Evolutionary conservation across 2,329 filamentous ascomycete species (phyloP).

Genomic region (Drechslera avenae): DNA sequence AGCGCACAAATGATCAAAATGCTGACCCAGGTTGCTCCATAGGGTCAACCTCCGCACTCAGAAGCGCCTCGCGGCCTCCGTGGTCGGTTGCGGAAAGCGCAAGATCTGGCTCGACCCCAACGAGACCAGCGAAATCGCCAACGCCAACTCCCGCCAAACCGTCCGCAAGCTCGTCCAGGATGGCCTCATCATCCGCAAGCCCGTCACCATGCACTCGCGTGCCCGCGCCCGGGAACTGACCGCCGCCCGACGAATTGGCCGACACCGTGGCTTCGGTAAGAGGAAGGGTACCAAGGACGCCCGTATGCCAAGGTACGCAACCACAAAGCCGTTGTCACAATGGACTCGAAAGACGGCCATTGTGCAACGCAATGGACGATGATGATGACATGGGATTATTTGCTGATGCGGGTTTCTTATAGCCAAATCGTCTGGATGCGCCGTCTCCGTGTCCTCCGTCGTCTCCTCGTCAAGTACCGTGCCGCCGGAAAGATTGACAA

Average conservation of each 20-base stretch:
- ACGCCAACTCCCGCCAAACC: conserved; percentile 99
- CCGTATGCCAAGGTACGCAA: conserved; percentile 92
- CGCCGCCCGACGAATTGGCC: conserved; percentile 89
- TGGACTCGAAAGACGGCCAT: conserved; percentile 7
- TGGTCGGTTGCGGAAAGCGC: conserved; percentile 98
- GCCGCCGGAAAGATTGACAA: conserved; percentile 99
- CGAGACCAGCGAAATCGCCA: conserved; percentile 98
- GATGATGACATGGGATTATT: conserved; percentile 23
- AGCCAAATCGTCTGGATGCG: conserved; percentile 99
- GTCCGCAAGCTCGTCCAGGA: conserved; percentile 99
- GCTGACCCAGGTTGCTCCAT: conserved; percentile 43
- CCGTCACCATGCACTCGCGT: conserved; percentile 99
- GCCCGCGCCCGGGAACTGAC: conserved; percentile 94
- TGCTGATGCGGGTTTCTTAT: conserved; percentile 48
- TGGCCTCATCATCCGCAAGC: conserved; percentile 99
- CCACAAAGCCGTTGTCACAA: conserved; percentile 23
- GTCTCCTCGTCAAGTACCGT: conserved; percentile 99
- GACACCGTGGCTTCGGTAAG: conserved; percentile 99
- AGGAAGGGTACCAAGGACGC: conserved; percentile 99
- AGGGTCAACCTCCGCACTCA: conserved; percentile 99
- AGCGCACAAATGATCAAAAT: conserved; percentile 24
- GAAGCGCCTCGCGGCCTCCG: conserved; percentile 99
- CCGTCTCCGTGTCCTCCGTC: conserved; percentile 97
- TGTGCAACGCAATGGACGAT: conserved; percentile 11
- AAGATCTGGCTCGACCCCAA: conserved; percentile 99